Conservation (phyloP, 371 early-diverging fungal species). For the Apophysomyces ossiformis region DNA sequence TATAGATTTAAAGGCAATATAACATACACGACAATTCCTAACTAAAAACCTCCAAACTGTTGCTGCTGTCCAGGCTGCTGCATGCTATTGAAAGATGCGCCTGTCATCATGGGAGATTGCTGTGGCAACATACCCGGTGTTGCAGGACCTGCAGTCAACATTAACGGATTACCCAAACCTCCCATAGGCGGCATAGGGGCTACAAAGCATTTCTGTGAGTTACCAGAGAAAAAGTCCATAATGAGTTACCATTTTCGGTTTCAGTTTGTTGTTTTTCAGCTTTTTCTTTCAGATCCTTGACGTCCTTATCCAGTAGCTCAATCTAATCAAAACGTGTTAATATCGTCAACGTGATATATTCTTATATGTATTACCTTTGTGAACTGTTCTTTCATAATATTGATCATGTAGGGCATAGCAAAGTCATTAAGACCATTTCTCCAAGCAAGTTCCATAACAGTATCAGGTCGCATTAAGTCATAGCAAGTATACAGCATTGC, state of each 20-base stretch:
- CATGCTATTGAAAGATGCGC: conserved; percentile 27
- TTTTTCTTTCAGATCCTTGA: conserved; percentile 30
- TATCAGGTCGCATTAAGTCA: conserved; percentile 91
- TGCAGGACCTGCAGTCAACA: conserved; percentile 58
- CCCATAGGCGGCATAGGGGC: conserved; percentile 43
- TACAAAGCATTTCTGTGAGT: conserved; percentile 2
- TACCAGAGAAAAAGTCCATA: background rate
- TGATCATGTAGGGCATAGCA: conserved; percentile 97
- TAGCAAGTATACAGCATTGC: conserved; percentile 92
- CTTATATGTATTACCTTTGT: conserved; percentile 53
- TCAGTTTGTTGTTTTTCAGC: conserved; percentile 25
- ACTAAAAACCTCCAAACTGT: conserved; percentile 2
- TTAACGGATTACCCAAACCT: conserved; percentile 70
- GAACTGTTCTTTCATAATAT: conserved; percentile 84
- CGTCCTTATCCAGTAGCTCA: conserved; percentile 30
- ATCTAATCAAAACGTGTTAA: conserved; percentile 11
- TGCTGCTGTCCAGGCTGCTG: conserved; percentile 10
- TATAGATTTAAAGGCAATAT: conserved; percentile 3
- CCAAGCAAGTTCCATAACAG: conserved; percentile 95
- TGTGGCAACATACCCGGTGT: conserved; percentile 35
- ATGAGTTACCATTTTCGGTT: conserved; percentile 38
- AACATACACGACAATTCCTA: conserved; percentile 1
- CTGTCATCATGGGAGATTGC: conserved; percentile 54
- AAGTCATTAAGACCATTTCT: conserved; percentile 84
- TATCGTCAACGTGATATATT: background rate